Percentiles rank a stretch among this genome's conserved stretches.
phyloP scores from a whole-genome alignment of 148 eudicot species.

The Bassia scoparia region DNA sequence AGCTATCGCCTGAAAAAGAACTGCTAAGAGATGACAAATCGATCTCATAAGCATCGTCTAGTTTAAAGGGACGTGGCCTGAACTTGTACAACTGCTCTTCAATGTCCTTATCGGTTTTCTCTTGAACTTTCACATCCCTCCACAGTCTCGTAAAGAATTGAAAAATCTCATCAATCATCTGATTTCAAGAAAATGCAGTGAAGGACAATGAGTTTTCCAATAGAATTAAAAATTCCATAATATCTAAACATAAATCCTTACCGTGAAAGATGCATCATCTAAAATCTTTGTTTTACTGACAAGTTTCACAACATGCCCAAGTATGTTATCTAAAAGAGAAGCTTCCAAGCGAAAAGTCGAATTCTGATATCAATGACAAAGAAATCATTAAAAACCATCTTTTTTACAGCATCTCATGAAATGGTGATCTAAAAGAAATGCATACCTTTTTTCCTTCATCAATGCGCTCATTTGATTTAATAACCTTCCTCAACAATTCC shows the following conservation, averaged over 20 bases:
- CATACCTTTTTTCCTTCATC: constrained; percentile 47
- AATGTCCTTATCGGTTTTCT: constrained; percentile 46
- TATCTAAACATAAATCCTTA: constrained; percentile 20
- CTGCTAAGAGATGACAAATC: constrained; percentile 54
- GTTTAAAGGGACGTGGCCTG: constrained; percentile 72
- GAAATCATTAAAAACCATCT: not conserved
- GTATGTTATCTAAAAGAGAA: constrained; percentile 54
- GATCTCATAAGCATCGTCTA: constrained; percentile 61
- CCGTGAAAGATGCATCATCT: constrained; percentile 57
- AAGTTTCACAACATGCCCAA: constrained; percentile 51
- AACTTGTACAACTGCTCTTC: constrained; percentile 73
- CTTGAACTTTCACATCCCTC: constrained; percentile 64
- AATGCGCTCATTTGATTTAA: constrained; percentile 30
- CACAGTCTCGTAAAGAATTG: constrained; percentile 58
- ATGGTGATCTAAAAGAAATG: not conserved
- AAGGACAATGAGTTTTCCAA: constrained; percentile 13
- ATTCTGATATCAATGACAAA: constrained; percentile 30
- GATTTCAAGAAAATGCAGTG: constrained; percentile 18
- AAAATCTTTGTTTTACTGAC: constrained; percentile 49
- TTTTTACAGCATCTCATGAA: not conserved
- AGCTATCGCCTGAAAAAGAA: constrained; percentile 51
- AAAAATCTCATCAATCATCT: constrained; percentile 68
- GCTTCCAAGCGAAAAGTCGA: constrained; percentile 50
- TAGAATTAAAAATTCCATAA: constrained; percentile 4
- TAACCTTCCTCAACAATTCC: constrained; percentile 52